These are phyloP conservation scores for Linanthus parryae DNA, from an alignment of 148 eudicot genomes.

Conservation along the genomic window DNA sequence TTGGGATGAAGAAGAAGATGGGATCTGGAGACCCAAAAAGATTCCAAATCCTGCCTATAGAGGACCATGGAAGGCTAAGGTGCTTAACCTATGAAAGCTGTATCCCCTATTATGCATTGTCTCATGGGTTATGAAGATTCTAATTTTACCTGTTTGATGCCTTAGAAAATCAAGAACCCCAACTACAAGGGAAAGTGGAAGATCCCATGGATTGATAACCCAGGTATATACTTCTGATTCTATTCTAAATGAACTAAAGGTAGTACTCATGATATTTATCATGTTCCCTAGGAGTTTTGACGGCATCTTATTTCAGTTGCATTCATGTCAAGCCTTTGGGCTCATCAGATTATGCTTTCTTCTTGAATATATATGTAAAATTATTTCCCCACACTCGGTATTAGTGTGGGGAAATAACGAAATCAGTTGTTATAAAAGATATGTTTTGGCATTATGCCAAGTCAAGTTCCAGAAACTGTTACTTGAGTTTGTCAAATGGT, in stretches of 20 bases:
- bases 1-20: conserved; percentile 99
- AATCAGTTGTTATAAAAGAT: too few relatives aligned
- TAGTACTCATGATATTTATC: too few relatives aligned
- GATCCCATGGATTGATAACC: conserved; percentile 96
- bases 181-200: conserved; percentile 96
- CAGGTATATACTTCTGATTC: conserved; percentile 59
- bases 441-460: too few relatives aligned
- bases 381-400: too few relatives aligned
- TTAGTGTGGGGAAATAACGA: too few relatives aligned
- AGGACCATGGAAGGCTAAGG: conserved; percentile 98
- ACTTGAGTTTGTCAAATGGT: background rate
- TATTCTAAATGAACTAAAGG: too few relatives aligned
- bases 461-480: background rate
- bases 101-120: background rate
- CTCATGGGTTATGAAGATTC: conserved; percentile 1
- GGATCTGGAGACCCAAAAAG: conserved; percentile 77
- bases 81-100: conserved; percentile 9
- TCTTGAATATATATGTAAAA: background rate
- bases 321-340: background rate
- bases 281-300: too few relatives aligned
- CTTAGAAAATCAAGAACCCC: conserved; percentile 88
- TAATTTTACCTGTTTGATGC: conserved; percentile 10
- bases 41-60: conserved; percentile 92
- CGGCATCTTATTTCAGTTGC: background rate
- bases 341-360: background rate